Evolutionary conservation across 2,329 filamentous ascomycete genomes (phyloP).

Genomic region (Ophiosphaerella herpotricha): DNA sequence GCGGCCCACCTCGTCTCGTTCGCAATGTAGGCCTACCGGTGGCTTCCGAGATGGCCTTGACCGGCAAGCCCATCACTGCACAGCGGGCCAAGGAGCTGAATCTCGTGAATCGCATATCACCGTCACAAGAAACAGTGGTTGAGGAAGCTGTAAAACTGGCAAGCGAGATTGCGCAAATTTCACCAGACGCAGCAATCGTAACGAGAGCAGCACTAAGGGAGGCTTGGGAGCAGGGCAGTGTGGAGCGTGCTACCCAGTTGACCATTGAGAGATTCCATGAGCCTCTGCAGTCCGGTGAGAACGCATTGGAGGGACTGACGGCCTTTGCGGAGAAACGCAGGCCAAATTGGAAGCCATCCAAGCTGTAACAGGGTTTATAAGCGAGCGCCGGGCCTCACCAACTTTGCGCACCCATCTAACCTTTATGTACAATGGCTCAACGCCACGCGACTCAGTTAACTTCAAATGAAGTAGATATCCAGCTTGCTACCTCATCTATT

Average conservation of each 20-base stretch:
- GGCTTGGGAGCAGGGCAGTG: slow-evolving; percentile 41
- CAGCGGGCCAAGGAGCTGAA: slow-evolving; percentile 51
- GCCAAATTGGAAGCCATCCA: slow-evolving; percentile 56
- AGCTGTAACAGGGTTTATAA: slow-evolving; percentile 43
- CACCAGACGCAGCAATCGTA: slow-evolving; percentile 45
- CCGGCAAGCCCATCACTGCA: slow-evolving; percentile 53
- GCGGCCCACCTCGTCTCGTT: slow-evolving; percentile 58
- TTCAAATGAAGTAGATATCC: too few relatives aligned
- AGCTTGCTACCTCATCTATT: too few relatives aligned
- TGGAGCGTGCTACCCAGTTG: slow-evolving; percentile 48
- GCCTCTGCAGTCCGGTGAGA: slow-evolving; percentile 51
- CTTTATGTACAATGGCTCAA: too few relatives aligned
- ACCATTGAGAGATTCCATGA: slow-evolving; percentile 50
- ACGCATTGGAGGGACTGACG: slow-evolving; percentile 55
- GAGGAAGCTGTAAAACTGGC: slow-evolving; percentile 45
- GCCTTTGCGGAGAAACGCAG: slow-evolving; percentile 59
- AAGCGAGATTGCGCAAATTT: slow-evolving; percentile 40
- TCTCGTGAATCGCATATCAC: slow-evolving; percentile 48
- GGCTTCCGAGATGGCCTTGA: slow-evolving; percentile 57
- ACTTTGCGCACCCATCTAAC: too few relatives aligned
- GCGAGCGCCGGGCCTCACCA: too few relatives aligned
- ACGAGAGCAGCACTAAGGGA: slow-evolving; percentile 42
- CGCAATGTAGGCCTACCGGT: slow-evolving; percentile 55
- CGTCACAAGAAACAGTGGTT: slow-evolving; percentile 40
- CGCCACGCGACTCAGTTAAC: too few relatives aligned